Percentiles rank a stretch among this genome's conserved stretches.
These are phyloP conservation scores for Cajanus cajan DNA, from an alignment of 306 rosid genomes.

Conservation along the genomic window DNA sequence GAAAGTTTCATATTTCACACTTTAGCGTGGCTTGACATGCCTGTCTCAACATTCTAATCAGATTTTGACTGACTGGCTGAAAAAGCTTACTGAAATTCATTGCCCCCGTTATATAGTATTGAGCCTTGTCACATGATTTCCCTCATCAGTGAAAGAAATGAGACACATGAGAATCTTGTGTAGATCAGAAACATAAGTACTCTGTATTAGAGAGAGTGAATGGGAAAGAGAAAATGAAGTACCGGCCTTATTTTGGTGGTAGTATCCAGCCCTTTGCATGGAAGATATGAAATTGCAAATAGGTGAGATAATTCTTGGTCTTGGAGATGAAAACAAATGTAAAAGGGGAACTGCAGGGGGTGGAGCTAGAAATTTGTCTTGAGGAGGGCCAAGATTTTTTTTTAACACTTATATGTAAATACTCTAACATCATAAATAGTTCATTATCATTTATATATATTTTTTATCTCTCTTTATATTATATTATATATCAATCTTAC, in stretches of 20 bases:
- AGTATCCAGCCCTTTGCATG: not conserved
- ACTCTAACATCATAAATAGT: too few relatives aligned
- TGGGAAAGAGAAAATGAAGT: not conserved
- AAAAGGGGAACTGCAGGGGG: too few relatives aligned
- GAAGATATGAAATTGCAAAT: not conserved
- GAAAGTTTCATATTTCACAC: not conserved
- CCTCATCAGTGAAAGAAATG: not conserved
- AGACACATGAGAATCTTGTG: not conserved
- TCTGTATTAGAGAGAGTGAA: not conserved
- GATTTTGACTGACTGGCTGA: not conserved
- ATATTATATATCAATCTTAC: too few relatives aligned
- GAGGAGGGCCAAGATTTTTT: too few relatives aligned
- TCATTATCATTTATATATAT: too few relatives aligned
- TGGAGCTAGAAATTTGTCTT: too few relatives aligned
- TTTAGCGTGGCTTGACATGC: not conserved
- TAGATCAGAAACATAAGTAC: not conserved
- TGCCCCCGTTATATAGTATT: not conserved
- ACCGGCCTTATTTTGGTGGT: too few relatives aligned
- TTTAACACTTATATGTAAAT: too few relatives aligned
- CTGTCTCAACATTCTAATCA: not conserved
- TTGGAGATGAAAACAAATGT: conserved; percentile 18
- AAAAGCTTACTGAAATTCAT: not conserved
- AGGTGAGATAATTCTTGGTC: not conserved
- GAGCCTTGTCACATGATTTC: not conserved
- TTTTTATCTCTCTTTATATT: too few relatives aligned